Evolutionary conservation across 768 basidiomycete genomes (phyloP).

Genomic region (Royoungia palumana): DNA sequence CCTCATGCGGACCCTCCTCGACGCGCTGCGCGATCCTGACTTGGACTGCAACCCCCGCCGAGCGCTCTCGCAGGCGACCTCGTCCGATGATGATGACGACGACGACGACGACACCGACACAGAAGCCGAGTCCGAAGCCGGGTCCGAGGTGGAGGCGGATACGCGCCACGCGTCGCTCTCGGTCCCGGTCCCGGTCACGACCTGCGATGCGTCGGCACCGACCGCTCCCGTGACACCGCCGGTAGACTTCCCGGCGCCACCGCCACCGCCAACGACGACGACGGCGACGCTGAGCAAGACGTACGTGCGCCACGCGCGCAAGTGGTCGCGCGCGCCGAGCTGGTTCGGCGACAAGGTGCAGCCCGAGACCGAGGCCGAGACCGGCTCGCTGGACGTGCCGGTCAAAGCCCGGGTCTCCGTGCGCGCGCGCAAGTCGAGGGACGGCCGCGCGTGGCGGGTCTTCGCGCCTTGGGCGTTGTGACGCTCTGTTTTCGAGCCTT

Average conservation of each 20-base stretch:
- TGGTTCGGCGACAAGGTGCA: background rate
- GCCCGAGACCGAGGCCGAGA: background rate
- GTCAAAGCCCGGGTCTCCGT: constrained; percentile 3
- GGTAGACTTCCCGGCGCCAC: too few relatives aligned
- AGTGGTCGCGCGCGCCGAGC: background rate
- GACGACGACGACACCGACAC: constrained; percentile 7
- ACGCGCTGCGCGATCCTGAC: constrained; percentile 8
- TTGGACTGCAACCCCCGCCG: constrained; percentile 8
- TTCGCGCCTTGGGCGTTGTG: too few relatives aligned
- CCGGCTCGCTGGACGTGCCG: background rate
- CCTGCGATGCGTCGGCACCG: background rate
- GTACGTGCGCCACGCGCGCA: background rate
- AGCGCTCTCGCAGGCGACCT: too few relatives aligned
- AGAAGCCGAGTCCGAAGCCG: background rate
- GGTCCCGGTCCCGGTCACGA: background rate
- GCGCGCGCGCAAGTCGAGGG: constrained; percentile 1
- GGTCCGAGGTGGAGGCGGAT: background rate
- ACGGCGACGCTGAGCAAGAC: too few relatives aligned
- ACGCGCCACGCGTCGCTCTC: background rate
- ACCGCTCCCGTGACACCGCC: constrained; percentile 8
- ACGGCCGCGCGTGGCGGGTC: background rate
- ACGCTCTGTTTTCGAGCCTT: too few relatives aligned
- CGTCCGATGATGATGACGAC: too few relatives aligned
- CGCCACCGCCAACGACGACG: too few relatives aligned
- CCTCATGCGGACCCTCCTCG: constrained; percentile 12